Base-by-base conservation (phyloP, 768 basidiomycete genomes). In the Termitomyces sp. region DNA sequence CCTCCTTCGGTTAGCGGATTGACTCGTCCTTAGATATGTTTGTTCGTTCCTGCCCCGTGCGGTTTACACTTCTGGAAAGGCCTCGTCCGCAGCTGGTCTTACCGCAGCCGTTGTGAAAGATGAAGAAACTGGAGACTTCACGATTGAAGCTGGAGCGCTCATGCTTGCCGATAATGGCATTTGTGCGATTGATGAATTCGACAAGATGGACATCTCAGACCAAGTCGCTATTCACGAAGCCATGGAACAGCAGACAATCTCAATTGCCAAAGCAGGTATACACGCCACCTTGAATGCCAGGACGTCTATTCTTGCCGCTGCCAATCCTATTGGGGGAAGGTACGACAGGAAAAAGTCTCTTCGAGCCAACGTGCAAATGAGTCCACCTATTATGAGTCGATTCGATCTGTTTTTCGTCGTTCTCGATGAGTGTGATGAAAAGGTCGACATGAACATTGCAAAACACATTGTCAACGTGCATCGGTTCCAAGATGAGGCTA, bases 101-200 rank as follows among this genome's bases (percentile, higher is more conserved):
- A 99, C 97, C 0, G 97, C 97, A 5, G 96, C 96, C 2, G 97
- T 99, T 0, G 96, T 98, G 59, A 95, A 91, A 67, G 97, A 99
- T 66, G 96, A 98, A 73, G 97, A 98, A 73, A 96, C 95, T 0
- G 97, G 97, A 14, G 97, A 99, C 69, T 99, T 98, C 76, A 98
- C 97, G 0, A 98, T 98, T 68, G 97, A 99, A 76, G 97, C 97
- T 22, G 97, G 97, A 49, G 97, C 97, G 4, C 82, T 99, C 63
- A 98, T 99, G 97, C 84, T 99, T 4, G 97, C 97, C 6, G 97
- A 99, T 75, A 98, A 98, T 65, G 97, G 97, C 8, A 98, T 98
- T 69, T 99, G 97, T 69, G 95, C 95, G n/a, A 99, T 99, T 67
- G 97, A 99, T 76, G 97, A 98, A 73, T 99, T 99, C 68, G 97